Evolutionary conservation across 1,284 basidiomycete genomes (phyloP).

Genomic region (Cryptococcus maquisensis): DNA sequence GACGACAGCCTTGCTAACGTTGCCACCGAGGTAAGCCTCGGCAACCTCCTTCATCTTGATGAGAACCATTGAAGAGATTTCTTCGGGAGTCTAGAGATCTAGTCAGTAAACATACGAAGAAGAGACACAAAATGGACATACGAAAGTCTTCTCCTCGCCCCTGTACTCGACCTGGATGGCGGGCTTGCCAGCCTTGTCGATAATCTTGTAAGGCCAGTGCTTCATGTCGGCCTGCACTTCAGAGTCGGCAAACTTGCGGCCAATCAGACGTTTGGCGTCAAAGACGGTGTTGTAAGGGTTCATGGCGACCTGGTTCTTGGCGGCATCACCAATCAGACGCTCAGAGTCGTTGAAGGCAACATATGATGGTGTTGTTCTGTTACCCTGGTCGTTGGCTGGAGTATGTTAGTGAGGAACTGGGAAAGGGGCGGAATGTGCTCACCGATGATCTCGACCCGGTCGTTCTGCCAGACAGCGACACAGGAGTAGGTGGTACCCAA

Average conservation of each 20-base stretch:
- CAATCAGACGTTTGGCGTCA: slow-evolving; percentile 95
- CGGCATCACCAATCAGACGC: slow-evolving; percentile 98
- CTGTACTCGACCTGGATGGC: slow-evolving; percentile 60
- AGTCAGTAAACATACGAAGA: slow-evolving; percentile 2
- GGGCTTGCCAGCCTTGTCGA: slow-evolving; percentile 58
- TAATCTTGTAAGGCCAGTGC: slow-evolving; percentile 68
- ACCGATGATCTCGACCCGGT: slow-evolving; percentile 92
- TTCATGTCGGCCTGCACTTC: slow-evolving; percentile 61
- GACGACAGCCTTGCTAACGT: slow-evolving; percentile 82
- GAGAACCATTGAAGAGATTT: slow-evolving; percentile 96
- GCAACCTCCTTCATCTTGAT: slow-evolving; percentile 98
- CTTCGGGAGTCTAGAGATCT: slow-evolving; percentile 71
- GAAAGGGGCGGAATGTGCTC: slow-evolving; percentile 7
- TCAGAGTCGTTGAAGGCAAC: slow-evolving; percentile 97
- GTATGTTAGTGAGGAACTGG: neutral
- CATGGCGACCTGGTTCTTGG: slow-evolving; percentile 97
- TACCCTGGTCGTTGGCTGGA: slow-evolving; percentile 70
- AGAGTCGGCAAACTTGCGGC: slow-evolving; percentile 78
- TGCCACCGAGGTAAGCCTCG: slow-evolving; percentile 88
- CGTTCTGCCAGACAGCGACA: slow-evolving; percentile 97
- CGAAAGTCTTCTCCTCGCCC: slow-evolving; percentile 58
- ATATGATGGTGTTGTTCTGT: slow-evolving; percentile 98
- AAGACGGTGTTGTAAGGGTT: slow-evolving; percentile 95
- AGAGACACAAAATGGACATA: slow-evolving; percentile 16
- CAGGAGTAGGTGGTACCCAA: slow-evolving; percentile 55